phyloP scores from a whole-genome alignment of 495 filamentous ascomycete species.

The Aspergillus biplanus region DNA sequence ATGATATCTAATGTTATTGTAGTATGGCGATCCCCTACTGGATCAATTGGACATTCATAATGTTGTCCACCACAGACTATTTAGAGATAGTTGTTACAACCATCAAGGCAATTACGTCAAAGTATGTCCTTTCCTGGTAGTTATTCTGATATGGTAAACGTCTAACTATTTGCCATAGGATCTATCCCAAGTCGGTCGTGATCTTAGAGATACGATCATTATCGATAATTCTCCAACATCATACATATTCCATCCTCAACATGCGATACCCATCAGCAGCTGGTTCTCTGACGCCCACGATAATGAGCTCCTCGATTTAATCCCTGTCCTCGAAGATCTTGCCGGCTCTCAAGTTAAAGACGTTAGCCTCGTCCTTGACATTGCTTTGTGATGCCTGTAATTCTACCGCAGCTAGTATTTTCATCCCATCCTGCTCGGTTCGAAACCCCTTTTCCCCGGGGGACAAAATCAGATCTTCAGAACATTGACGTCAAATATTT shows the following conservation, averaged over 20 bases:
- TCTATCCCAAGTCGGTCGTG: conserved; percentile 92
- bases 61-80: conserved; percentile 93
- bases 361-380: conserved; percentile 97
- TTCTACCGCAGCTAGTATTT: conserved; percentile 39
- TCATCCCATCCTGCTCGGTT: conserved; percentile 29
- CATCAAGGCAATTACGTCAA: conserved; percentile 99
- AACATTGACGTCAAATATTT: not conserved
- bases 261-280: conserved; percentile 98
- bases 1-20: conserved; percentile 17
- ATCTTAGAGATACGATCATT: conserved; percentile 97
- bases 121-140: conserved; percentile 40
- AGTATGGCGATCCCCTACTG: conserved; percentile 96
- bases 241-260: conserved; percentile 99
- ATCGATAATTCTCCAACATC: conserved; percentile 99
- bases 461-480: not conserved
- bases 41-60: conserved; percentile 98
- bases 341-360: conserved; percentile 85
- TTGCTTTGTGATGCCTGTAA: conserved; percentile 68
- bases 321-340: conserved; percentile 97
- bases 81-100: conserved; percentile 98
- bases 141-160: not conserved
- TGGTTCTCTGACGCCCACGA: conserved; percentile 99
- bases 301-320: conserved; percentile 97
- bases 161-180: conserved; percentile 54
- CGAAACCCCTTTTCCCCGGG: conserved; percentile 11